phyloP scores from a whole-genome alignment of 169 alveolate species.

The Fabrea salina region DNA sequence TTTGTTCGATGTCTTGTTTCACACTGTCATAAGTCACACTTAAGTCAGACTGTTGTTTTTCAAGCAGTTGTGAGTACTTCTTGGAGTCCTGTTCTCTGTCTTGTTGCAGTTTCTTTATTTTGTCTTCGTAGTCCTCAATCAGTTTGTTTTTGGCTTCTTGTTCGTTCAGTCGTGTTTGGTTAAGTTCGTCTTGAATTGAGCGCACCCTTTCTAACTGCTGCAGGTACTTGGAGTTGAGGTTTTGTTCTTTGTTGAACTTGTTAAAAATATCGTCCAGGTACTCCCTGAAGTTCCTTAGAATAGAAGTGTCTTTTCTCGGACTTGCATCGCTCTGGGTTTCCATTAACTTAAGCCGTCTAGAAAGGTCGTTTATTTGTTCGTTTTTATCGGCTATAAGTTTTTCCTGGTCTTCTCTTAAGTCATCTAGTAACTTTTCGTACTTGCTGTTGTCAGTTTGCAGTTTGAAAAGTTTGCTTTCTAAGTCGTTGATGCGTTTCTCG shows the following conservation, averaged over 20 bases:
- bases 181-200: neutral
- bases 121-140: slow-evolving; percentile 23
- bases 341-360: slow-evolving; percentile 3
- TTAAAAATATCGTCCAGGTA: slow-evolving; percentile 18
- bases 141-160: slow-evolving; percentile 16
- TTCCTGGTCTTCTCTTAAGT: slow-evolving; percentile 16
- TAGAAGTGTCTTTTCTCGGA: neutral
- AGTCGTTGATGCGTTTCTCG: slow-evolving; percentile 5
- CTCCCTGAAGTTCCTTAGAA: slow-evolving; percentile 11
- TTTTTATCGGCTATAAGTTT: slow-evolving; percentile 1
- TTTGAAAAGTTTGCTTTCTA: neutral
- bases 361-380: slow-evolving; percentile 19
- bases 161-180: neutral
- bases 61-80: neutral
- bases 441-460: slow-evolving; percentile 1
- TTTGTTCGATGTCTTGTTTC: neutral
- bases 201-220: slow-evolving; percentile 12
- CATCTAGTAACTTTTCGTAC: neutral
- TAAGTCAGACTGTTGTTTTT: neutral
- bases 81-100: neutral
- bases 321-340: neutral
- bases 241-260: slow-evolving; percentile 11
- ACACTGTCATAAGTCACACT: neutral
- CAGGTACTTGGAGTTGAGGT: neutral
- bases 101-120: neutral